These are phyloP conservation scores for Penicillium sp. DNA, from an alignment of 2,329 filamentous ascomycete genomes.

Conservation along the genomic window DNA sequence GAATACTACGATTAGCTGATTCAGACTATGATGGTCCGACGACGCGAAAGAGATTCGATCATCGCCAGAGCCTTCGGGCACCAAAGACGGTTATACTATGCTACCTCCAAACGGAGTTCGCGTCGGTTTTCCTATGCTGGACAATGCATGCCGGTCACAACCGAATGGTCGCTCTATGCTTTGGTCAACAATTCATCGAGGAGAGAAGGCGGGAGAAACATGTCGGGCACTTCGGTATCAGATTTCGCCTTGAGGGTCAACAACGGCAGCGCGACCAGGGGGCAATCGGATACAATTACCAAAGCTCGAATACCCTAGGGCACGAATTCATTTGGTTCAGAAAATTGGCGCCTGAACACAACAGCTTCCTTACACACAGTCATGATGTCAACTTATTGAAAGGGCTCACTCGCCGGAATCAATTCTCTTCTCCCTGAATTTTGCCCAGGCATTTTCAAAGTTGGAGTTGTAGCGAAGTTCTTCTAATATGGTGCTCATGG, in stretches of 20 bases:
- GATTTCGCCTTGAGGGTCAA: slow-evolving; percentile 54
- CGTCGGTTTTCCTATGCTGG: slow-evolving; percentile 59
- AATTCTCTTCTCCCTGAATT: slow-evolving; percentile 22
- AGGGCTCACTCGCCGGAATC: slow-evolving; percentile 62
- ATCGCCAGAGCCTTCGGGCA: slow-evolving; percentile 48
- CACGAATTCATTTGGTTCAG: slow-evolving; percentile 20
- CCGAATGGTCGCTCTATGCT: slow-evolving; percentile 57
- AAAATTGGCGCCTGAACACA: slow-evolving; percentile 37
- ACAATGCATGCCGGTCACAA: slow-evolving; percentile 63
- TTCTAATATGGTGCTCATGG: slow-evolving; percentile 43
- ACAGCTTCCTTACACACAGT: slow-evolving; percentile 50
- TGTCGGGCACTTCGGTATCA: slow-evolving; percentile 51
- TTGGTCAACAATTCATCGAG: slow-evolving; percentile 31
- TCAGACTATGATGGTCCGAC: slow-evolving; percentile 34
- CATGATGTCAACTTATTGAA: slow-evolving; percentile 27
- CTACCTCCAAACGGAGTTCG: slow-evolving; percentile 44
- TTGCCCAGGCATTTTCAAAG: slow-evolving; percentile 29
- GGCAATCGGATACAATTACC: slow-evolving; percentile 13
- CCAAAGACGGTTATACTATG: slow-evolving; percentile 50
- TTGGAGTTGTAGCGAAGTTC: slow-evolving; percentile 57
- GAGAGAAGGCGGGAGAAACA: slow-evolving; percentile 55
- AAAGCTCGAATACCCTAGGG: slow-evolving; percentile 20
- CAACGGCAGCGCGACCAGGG: slow-evolving; percentile 20
- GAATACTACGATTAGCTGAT: slow-evolving; percentile 65
- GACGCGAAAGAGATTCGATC: slow-evolving; percentile 37